Evolutionary conservation across 192 early-diverging fungal genomes (phyloP).

Genomic region (Geranomyces variabilis): DNA sequence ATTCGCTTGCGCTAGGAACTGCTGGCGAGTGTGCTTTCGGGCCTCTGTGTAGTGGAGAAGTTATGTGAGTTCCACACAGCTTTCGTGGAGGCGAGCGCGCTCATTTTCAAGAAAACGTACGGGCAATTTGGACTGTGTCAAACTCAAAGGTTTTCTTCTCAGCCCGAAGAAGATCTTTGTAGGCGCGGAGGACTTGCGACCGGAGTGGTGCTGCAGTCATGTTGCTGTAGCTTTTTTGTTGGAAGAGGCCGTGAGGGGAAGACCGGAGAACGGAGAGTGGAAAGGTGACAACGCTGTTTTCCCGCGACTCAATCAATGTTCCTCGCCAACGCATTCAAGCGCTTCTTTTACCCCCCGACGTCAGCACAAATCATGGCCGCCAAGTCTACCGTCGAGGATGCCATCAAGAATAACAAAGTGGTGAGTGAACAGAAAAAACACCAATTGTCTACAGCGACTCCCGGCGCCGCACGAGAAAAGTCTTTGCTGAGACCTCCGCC

Average conservation of each 20-base stretch:
- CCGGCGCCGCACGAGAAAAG: too few species aligned
- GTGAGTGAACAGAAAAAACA: background rate
- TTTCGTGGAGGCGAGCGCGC: too few species aligned
- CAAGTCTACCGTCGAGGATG: slow-evolving; percentile 37
- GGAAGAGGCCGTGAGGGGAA: too few species aligned
- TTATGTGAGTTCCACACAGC: background rate
- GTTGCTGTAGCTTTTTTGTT: background rate
- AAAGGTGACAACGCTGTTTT: too few species aligned
- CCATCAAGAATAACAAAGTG: slow-evolving; percentile 38
- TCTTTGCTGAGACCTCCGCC: too few species aligned
- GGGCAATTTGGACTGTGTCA: slow-evolving; percentile 4
- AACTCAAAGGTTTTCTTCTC: slow-evolving; percentile 31
- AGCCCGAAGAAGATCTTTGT: slow-evolving; percentile 34
- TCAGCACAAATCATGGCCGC: slow-evolving; percentile 9
- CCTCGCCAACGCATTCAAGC: too few species aligned
- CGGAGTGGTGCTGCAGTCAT: slow-evolving; percentile 14
- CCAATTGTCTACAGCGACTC: too few species aligned
- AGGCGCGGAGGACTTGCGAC: slow-evolving; percentile 27
- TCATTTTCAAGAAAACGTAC: too few species aligned
- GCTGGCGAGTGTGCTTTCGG: slow-evolving; percentile 18
- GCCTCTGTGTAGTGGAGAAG: slow-evolving; percentile 10
- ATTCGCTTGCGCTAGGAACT: slow-evolving; percentile 14
- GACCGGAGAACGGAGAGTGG: too few species aligned
- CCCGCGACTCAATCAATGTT: too few species aligned
- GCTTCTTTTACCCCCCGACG: too few species aligned